Conservation (phyloP, 768 basidiomycete genomes). For the Sarcomyxa edulis region DNA sequence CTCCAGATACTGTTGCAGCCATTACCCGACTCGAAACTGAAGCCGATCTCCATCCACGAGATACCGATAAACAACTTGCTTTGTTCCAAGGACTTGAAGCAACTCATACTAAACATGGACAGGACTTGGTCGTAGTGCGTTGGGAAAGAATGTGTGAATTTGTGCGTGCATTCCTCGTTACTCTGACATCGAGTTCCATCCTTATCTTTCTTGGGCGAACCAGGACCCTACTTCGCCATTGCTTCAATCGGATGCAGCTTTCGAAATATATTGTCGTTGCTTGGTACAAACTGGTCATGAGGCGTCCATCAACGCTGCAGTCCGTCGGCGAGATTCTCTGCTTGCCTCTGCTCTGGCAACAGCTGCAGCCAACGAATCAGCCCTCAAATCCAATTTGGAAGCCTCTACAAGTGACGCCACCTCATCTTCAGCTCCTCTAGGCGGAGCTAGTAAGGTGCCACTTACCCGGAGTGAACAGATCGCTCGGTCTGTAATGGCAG, state of each 20-base stretch:
- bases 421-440: slow-evolving; percentile 1
- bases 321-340: slow-evolving; percentile 63
- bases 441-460: too few species aligned
- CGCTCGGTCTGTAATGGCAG: slow-evolving; percentile 47
- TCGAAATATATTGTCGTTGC: slow-evolving; percentile 69
- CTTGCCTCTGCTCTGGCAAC: slow-evolving; percentile 29
- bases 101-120: slow-evolving; percentile 61
- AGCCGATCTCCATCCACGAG: slow-evolving; percentile 68
- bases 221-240: slow-evolving; percentile 70
- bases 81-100: slow-evolving; percentile 63
- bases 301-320: slow-evolving; percentile 56
- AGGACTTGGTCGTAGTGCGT: slow-evolving; percentile 66
- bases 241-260: slow-evolving; percentile 64
- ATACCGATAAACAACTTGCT: slow-evolving; percentile 64
- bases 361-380: slow-evolving; percentile 11
- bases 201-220: slow-evolving; percentile 8
- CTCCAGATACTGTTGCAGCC: slow-evolving; percentile 61
- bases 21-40: slow-evolving; percentile 74
- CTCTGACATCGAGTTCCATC: background rate
- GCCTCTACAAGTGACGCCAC: background rate
- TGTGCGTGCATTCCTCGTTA: slow-evolving; percentile 38
- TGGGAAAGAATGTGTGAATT: slow-evolving; percentile 86
- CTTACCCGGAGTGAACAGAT: too few species aligned
- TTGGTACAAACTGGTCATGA: slow-evolving; percentile 55
- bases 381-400: slow-evolving; percentile 8